Conservation (phyloP, 2,329 filamentous ascomycete genomes). For the Colletotrichum australisinense region DNA sequence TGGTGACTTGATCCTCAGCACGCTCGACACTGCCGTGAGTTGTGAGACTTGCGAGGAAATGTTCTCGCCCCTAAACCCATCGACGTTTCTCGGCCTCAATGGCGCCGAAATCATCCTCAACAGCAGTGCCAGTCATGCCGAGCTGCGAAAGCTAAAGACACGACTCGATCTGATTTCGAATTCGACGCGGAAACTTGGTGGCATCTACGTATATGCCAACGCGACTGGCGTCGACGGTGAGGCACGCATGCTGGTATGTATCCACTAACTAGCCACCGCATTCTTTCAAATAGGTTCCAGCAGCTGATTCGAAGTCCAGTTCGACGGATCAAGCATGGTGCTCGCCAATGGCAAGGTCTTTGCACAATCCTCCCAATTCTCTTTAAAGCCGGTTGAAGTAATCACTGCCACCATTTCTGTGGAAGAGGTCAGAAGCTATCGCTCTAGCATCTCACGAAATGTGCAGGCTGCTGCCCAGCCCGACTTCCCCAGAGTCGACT, state of each 20-base stretch:
- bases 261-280: neutral
- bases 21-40: slow-evolving; percentile 47
- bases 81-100: neutral
- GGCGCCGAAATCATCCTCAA: slow-evolving; percentile 37
- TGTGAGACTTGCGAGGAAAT: slow-evolving; percentile 54
- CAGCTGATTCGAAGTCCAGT: slow-evolving; percentile 46
- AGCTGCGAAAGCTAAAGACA: slow-evolving; percentile 73
- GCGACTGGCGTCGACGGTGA: slow-evolving; percentile 44
- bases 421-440: slow-evolving; percentile 74
- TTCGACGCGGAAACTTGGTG: slow-evolving; percentile 71
- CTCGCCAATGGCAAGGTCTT: slow-evolving; percentile 63
- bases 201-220: slow-evolving; percentile 63
- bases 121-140: slow-evolving; percentile 49
- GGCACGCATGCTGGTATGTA: slow-evolving; percentile 55
- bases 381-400: slow-evolving; percentile 69
- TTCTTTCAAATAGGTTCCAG: neutral
- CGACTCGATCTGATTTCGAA: slow-evolving; percentile 74
- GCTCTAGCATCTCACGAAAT: slow-evolving; percentile 65
- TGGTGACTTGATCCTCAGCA: slow-evolving; percentile 53
- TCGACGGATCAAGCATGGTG: slow-evolving; percentile 73
- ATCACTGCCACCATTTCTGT: slow-evolving; percentile 74
- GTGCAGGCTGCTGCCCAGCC: slow-evolving; percentile 63
- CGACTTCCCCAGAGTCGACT: slow-evolving; percentile 39
- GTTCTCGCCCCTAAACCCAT: slow-evolving; percentile 47
- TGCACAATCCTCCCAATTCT: slow-evolving; percentile 72